Base-by-base conservation (phyloP, 2,329 filamentous ascomycete species). In the Apiospora koreana region DNA sequence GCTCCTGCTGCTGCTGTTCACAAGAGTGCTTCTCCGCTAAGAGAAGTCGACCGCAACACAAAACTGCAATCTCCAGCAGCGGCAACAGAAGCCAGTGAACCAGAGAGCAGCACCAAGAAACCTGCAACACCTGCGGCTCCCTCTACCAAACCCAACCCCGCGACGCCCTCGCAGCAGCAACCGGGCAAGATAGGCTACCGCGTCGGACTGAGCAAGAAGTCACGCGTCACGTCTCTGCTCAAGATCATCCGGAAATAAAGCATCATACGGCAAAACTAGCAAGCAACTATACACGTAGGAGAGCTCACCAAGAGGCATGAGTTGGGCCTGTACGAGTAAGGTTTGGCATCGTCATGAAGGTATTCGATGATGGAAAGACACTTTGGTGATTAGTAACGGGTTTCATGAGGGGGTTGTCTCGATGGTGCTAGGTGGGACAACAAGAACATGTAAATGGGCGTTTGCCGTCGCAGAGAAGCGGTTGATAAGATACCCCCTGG, bases 131-230 rank as follows among this genome's bases (percentile, higher is more conserved):
- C 70, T 12, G 58, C 69, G n/a, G 71, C 70, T 38, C 69, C 68
- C 23, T 69, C 21, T 54, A 71, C 43, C 74, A 71, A 45, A 18
- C 18, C 54, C 5, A n/a, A 10, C 21, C 54, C 54, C 3, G 58
- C 74, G 12, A 76, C 73, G 25, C 67, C 70, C 5, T 50, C 73
- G 18, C 45, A 76, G 71, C 75, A 80, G 6, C 45, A 76, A 70
- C 75, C 80, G 12, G 68, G 65, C 21, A 85, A 84, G 72, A 78
- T 81, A 28, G 75, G 77, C 1, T 84, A 84, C 66, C 78, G 85
- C 31, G 85, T 87, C 54, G 85, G 85, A 2, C 76, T 87, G 46
- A 86, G 84, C 75, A 84, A 82, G 77, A 80, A 81, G 54, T 81
- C 81, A 28, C 81, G 83, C 69, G 86, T 87, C 68, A 80, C 84